Conservation (phyloP, 2,329 filamentous ascomycete genomes). For the Sclerotinia spermophila region DNA sequence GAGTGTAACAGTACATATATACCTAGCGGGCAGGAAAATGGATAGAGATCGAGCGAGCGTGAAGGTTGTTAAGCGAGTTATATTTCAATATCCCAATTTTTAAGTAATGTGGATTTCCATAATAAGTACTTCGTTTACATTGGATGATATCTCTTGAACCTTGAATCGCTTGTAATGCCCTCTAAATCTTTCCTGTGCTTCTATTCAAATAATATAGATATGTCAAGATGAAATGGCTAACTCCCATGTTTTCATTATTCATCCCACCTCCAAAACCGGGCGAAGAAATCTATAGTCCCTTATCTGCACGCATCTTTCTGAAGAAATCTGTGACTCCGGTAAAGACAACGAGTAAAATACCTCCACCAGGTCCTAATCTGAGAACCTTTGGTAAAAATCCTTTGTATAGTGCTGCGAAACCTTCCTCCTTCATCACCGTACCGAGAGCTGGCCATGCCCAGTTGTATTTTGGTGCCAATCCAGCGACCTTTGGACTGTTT, state of each 20-base stretch:
- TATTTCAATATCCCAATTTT: not conserved
- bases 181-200: not conserved
- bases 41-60: not conserved
- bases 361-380: conserved; percentile 61
- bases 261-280: not conserved
- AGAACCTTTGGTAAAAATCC: conserved; percentile 96
- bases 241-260: not conserved
- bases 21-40: not conserved
- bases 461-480: conserved; percentile 89
- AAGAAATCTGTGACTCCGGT: conserved; percentile 93
- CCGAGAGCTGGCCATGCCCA: conserved; percentile 89
- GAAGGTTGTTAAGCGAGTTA: not conserved
- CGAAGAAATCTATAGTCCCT: conserved; percentile 5
- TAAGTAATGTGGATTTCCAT: not conserved
- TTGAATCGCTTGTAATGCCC: not conserved
- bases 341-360: conserved; percentile 77
- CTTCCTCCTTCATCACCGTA: conserved; percentile 89
- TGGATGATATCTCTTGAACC: not conserved
- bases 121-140: not conserved
- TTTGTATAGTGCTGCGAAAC: conserved; percentile 90
- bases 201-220: not conserved
- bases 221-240: not conserved
- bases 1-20: conserved; percentile 1
- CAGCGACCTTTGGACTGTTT: conserved; percentile 82
- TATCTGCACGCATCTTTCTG: conserved; percentile 52